Evolutionary conservation across 495 filamentous ascomycete genomes (phyloP), one percentile per base, ranked within the genome.

Genomic region (Penicillium canariense): DNA sequence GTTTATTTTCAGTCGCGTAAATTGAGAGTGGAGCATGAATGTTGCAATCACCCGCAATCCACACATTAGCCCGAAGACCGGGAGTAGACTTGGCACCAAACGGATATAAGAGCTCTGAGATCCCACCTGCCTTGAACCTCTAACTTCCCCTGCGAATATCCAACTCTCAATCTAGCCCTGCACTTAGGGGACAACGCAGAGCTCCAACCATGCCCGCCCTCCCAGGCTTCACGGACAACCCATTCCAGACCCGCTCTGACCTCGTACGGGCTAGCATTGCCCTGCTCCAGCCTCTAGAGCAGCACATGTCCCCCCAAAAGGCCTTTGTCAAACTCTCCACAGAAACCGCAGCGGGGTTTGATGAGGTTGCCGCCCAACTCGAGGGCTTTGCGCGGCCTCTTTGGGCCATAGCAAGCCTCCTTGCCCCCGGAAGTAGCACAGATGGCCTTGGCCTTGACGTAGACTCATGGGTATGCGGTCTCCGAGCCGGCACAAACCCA

Each of bases 351-450:
- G 46, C 46, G 5, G 28, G 31, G 28, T 48, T 48, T 8, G 46
- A 48, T 35, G 38, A 42, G 22, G 11, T 25, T 17, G 2, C 38
- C 18, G 38, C 38, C 17, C 38, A 42, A 25, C 49, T 52, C 15
- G 49, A 52, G 27, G 49, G 49, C 15, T 52, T 43, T 52, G 49
- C 49, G 8, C 35, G 49, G 36, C 49, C 49, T 6, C 36, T 52
- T 11, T 52, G 35, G 35, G 49, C 36, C 2, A 52, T 52, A n/a
- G 38, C 38, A 9, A 25, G 17, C 38, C 32, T 35, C 32, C 32
- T 35, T 2, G 49, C 49, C 15, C 36, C 38, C 18, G 0, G 7
- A 43, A 8, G 2, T 35, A 32, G 17, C 32, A 15, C 26, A 31
- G 49, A 43, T 52, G 20, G 23, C 17, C 26, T 32, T 32, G 35